Conservation (phyloP, 768 basidiomycete genomes). For the Hygrophoropsis aurantiaca region DNA sequence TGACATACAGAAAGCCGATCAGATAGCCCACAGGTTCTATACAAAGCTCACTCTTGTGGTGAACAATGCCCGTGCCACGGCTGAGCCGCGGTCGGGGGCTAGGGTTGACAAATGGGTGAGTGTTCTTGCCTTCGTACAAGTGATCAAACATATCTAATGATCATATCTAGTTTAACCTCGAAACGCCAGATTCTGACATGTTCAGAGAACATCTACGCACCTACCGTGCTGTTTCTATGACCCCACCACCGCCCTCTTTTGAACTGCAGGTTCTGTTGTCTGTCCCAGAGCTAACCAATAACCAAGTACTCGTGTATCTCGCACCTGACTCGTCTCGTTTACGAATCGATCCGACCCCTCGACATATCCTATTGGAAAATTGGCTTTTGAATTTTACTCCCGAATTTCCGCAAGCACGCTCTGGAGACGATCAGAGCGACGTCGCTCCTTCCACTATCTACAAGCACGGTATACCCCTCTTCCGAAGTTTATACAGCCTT, state of each 20-base stretch:
- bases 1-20: constrained; percentile 72
- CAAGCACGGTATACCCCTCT: constrained; percentile 82
- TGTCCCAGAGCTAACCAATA: constrained; percentile 65
- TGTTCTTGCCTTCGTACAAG: constrained; percentile 3
- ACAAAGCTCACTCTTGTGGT: constrained; percentile 79
- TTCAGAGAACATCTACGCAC: constrained; percentile 60
- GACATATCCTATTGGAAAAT: constrained; percentile 69
- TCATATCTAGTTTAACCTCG: constrained; percentile 71
- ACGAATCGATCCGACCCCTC: constrained; percentile 68
- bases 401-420: constrained; percentile 10
- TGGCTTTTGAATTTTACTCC: constrained; percentile 56
- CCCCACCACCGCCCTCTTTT: constrained; percentile 43
- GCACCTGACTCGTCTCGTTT: constrained; percentile 58
- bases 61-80: constrained; percentile 69
- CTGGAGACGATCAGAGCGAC: constrained; percentile 37
- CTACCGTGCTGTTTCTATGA: constrained; percentile 58
- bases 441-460: constrained; percentile 75
- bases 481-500: constrained; percentile 73
- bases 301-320: constrained; percentile 71
- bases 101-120: constrained; percentile 85
- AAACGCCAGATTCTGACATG: constrained; percentile 71
- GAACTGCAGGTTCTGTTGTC: constrained; percentile 70
- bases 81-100: constrained; percentile 38
- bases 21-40: constrained; percentile 83
- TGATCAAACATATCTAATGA: not conserved